phyloP scores from a whole-genome alignment of 768 basidiomycete genomes.

The Trametes maxima region DNA sequence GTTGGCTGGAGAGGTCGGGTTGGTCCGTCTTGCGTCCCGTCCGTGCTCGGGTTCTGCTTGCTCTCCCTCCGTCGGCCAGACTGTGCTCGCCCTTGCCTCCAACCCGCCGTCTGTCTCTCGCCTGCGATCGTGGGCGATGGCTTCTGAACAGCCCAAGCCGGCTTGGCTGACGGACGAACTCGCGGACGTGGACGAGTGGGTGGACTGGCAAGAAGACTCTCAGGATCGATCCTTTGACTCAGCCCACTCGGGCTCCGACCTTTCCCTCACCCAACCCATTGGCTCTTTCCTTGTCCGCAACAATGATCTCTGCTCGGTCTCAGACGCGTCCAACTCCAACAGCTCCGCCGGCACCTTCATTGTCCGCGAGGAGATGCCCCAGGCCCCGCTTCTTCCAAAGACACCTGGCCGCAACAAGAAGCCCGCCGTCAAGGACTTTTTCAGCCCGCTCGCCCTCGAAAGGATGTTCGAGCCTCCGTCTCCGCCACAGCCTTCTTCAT shows the following conservation, averaged over 20 bases:
- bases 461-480: conserved; percentile 94
- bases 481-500: conserved; percentile 47
- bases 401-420: conserved; percentile 67
- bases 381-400: conserved; percentile 58
- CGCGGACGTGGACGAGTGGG: conserved; percentile 78
- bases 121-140: background rate
- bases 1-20: too few species aligned
- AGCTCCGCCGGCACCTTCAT: conserved; percentile 68
- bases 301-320: conserved; percentile 33
- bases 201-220: conserved; percentile 55
- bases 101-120: background rate
- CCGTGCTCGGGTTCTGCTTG: too few species aligned
- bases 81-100: background rate
- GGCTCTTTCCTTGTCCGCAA: conserved; percentile 46
- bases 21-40: too few species aligned
- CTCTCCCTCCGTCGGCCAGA: too few species aligned
- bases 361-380: conserved; percentile 66
- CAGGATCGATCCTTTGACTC: conserved; percentile 37
- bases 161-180: conserved; percentile 91
- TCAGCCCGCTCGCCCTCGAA: conserved; percentile 85
- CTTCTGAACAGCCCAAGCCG: conserved; percentile 40
- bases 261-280: conserved; percentile 50
- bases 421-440: conserved; percentile 74
- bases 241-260: conserved; percentile 29
- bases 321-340: conserved; percentile 34